A percentile compares a stretch with the other conserved stretches of the same genome.
Evolutionary conservation across 1,284 basidiomycete species (phyloP).

Genomic region (Phylloporus sp.): DNA sequence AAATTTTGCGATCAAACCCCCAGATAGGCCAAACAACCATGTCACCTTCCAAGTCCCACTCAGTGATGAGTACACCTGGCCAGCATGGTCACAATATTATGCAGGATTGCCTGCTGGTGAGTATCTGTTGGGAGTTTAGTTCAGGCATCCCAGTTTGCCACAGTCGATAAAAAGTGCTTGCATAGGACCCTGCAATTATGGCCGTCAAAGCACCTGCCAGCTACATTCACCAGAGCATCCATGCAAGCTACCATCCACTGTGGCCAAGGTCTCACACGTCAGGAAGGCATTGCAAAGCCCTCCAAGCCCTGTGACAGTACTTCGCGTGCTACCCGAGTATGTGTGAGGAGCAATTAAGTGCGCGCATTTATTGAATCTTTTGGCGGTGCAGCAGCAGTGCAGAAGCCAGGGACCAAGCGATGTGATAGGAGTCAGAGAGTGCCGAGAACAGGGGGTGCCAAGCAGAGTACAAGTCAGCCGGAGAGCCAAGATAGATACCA

Average conservation of each 20-base stretch:
- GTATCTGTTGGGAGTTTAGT: slow-evolving; percentile 3
- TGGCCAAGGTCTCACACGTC: not conserved
- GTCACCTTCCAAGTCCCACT: slow-evolving; percentile 1
- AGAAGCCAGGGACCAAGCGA: too few relatives aligned
- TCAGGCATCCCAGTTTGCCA: too few relatives aligned
- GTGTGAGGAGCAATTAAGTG: too few relatives aligned
- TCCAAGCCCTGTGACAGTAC: not conserved
- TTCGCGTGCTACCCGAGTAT: slow-evolving; percentile 31
- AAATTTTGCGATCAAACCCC: not conserved
- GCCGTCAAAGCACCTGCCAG: not conserved
- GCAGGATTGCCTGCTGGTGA: slow-evolving; percentile 16
- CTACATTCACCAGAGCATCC: slow-evolving; percentile 2
- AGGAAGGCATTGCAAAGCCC: not conserved
- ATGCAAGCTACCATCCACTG: not conserved
- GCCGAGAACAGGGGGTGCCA: too few relatives aligned
- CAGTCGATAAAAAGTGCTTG: slow-evolving; percentile 3
- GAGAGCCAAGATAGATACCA: too few relatives aligned
- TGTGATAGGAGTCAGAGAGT: too few relatives aligned
- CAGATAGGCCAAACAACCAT: not conserved
- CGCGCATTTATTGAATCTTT: too few relatives aligned
- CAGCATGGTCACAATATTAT: not conserved
- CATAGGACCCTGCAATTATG: not conserved
- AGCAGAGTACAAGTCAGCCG: too few relatives aligned
- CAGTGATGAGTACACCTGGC: not conserved
- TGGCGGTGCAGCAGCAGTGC: too few relatives aligned